Base-by-base conservation (phyloP, 139 green algal species). In the Zygnema circumcarinatum region DNA sequence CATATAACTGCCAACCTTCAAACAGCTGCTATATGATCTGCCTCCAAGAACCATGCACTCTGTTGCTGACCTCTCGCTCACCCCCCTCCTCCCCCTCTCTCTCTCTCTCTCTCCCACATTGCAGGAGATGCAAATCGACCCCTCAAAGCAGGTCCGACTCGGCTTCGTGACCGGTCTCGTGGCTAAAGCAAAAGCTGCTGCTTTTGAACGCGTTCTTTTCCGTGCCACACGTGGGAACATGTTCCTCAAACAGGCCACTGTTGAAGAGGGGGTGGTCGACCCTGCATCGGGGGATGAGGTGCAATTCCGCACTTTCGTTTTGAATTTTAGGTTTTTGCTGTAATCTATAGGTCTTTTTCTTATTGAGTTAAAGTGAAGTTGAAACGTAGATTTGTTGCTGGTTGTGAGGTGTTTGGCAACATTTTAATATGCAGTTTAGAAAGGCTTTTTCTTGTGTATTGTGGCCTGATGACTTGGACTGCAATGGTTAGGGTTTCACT, bases 191-290 rank as follows among this genome's bases (percentile, higher is more conserved):
- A 97, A 97, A 88, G 87, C 98, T 38, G 76, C 89, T 0, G 83
- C 93, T 20, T 99, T 99, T 89, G 97, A 99, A 92, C 92, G 97
- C 32, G 93, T 99, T 83, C 94, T 99, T 39, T 99, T 99, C 93
- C 92, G 97, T 22, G 96, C 97, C 47, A 99, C 97, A 0, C 94
- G 97, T n/a, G 97, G 97, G 79, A 99, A 99, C 93, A 96, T 99
- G 94, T 99, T 96, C 90, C 93, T 99, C 47, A 94, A 95, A 81
- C 83, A 90, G 67, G 90, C 92, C 11, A n/a, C 83, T 25, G 90
- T 98, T 47, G 84, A 93, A 1, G 94, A 94, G 2, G 83, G 67
- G 87, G 94, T 93, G 41, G 88, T 83, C 67, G 97, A 99, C 90
- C 96, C 96, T 1, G 91, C 91, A 73, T 94, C 93, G 38, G 94